These are phyloP conservation scores for Stromatinia cepivora DNA, from an alignment of 2,329 filamentous ascomycete genomes.

Conservation along the genomic window DNA sequence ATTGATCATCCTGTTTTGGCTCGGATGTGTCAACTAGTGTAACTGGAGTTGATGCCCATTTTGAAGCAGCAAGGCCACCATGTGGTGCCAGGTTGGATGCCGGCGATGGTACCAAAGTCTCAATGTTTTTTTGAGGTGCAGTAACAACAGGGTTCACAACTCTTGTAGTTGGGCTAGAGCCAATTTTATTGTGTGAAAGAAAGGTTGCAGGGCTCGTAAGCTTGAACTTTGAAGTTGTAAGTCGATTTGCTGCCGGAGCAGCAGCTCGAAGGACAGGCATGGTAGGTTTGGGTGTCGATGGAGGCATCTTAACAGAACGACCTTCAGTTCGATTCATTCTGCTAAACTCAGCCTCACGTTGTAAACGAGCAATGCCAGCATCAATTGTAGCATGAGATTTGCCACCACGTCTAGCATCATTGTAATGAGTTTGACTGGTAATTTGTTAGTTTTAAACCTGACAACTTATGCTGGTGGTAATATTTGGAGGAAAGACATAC, in stretches of 20 bases:
- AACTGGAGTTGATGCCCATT: conserved; percentile 6
- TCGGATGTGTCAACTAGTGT: neutral
- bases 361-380: conserved; percentile 19
- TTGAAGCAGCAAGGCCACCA: conserved; percentile 3
- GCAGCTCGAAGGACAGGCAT: neutral
- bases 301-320: neutral
- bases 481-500: conserved; percentile 9
- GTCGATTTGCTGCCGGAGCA: neutral
- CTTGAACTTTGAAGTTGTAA: conserved; percentile 4
- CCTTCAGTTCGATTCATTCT: conserved; percentile 4
- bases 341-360: conserved; percentile 4
- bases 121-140: neutral
- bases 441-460: neutral
- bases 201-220: conserved; percentile 5
- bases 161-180: neutral
- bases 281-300: neutral
- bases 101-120: neutral
- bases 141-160: neutral
- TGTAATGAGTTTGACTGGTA: conserved; percentile 3
- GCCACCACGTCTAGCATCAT: conserved; percentile 10
- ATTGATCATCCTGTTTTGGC: neutral
- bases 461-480: neutral
- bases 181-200: conserved; percentile 2
- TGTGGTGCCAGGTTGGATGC: neutral
- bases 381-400: conserved; percentile 7